A percentile compares a stretch with the other conserved stretches of the same genome.
These are phyloP conservation scores for Zygosaccharomyces pseudobailii DNA, from an alignment of 1,139 yeast genomes.

Conservation along the genomic window DNA sequence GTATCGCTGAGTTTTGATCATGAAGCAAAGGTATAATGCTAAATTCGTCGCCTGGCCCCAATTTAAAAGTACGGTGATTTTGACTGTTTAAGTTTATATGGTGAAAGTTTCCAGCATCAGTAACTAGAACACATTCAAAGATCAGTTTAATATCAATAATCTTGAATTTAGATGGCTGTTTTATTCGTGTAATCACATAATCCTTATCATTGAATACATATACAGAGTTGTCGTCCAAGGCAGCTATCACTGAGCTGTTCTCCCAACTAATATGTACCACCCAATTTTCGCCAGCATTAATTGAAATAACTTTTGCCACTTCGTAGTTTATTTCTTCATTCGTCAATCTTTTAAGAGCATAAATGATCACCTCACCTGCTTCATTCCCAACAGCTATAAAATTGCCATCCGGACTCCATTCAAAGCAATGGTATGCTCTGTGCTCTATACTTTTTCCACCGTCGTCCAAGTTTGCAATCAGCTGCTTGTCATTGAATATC, in stretches of 20 bases:
- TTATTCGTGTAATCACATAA: slow-evolving; percentile 3
- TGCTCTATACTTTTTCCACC: slow-evolving; percentile 9
- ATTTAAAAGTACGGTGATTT: slow-evolving; percentile 2
- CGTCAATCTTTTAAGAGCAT: slow-evolving; percentile 3
- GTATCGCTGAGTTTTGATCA: slow-evolving; percentile 13
- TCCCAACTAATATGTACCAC: slow-evolving; percentile 22
- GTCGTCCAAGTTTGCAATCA: slow-evolving; percentile 22
- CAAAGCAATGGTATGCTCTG: slow-evolving; percentile 29
- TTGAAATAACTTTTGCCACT: neutral
- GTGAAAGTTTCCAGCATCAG: slow-evolving; percentile 19
- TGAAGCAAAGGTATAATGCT: slow-evolving; percentile 22
- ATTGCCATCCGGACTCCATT: slow-evolving; percentile 27
- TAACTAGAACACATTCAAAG: slow-evolving; percentile 12
- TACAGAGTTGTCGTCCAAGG: slow-evolving; percentile 11
- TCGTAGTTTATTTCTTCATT: neutral
- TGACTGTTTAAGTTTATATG: slow-evolving; percentile 10
- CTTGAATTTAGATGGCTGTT: slow-evolving; percentile 18
- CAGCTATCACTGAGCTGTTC: slow-evolving; percentile 11
- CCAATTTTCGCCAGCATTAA: slow-evolving; percentile 16
- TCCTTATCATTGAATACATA: slow-evolving; percentile 1
- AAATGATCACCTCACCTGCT: slow-evolving; percentile 21
- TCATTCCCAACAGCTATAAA: slow-evolving; percentile 29
- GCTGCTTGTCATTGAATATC: slow-evolving; percentile 14
- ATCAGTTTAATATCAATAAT: slow-evolving; percentile 21
- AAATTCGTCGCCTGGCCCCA: slow-evolving; percentile 20